phyloP scores from a whole-genome alignment of 2,329 filamentous ascomycete genomes.

The Colletotrichum ledebouriae region DNA sequence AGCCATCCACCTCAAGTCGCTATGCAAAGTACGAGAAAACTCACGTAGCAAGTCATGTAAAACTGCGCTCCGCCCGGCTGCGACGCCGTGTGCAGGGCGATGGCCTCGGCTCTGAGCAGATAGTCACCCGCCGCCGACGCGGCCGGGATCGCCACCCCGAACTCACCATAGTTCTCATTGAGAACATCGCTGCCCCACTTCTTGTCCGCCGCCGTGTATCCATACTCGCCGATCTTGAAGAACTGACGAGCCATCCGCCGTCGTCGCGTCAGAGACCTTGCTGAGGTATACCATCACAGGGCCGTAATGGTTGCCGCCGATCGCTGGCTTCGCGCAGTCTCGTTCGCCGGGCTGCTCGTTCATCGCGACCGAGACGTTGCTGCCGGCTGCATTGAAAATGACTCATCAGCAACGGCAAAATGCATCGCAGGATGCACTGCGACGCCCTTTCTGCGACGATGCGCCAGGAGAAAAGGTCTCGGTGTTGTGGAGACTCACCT shows the following conservation, averaged over 20 bases:
- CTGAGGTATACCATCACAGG: slow-evolving; percentile 62
- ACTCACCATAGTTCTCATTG: slow-evolving; percentile 25
- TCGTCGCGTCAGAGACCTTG: slow-evolving; percentile 61
- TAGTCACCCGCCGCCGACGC: slow-evolving; percentile 58
- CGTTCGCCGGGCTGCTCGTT: slow-evolving; percentile 57
- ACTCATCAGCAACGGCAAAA: background rate
- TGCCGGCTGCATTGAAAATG: slow-evolving; percentile 47
- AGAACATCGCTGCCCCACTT: slow-evolving; percentile 28
- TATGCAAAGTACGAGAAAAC: slow-evolving; percentile 41
- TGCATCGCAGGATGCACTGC: slow-evolving; percentile 5
- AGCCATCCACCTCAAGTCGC: no score
- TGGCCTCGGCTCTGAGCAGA: slow-evolving; percentile 59
- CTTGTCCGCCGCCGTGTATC: slow-evolving; percentile 43
- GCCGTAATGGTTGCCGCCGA: slow-evolving; percentile 65
- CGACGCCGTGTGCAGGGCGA: slow-evolving; percentile 57
- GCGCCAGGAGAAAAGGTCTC: background rate
- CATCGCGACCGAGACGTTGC: slow-evolving; percentile 59
- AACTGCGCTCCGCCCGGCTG: slow-evolving; percentile 44
- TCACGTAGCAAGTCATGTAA: slow-evolving; percentile 40
- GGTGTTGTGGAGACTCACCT: slow-evolving; percentile 11
- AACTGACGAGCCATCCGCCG: slow-evolving; percentile 59
- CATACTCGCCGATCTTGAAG: slow-evolving; percentile 65
- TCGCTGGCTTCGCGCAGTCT: slow-evolving; percentile 60
- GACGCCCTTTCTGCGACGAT: background rate
- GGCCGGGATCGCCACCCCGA: slow-evolving; percentile 50